Evolutionary conservation across 106 monocot species (phyloP), one percentile per base, ranked within the genome.

Genomic region (Iris macrosiphon): DNA sequence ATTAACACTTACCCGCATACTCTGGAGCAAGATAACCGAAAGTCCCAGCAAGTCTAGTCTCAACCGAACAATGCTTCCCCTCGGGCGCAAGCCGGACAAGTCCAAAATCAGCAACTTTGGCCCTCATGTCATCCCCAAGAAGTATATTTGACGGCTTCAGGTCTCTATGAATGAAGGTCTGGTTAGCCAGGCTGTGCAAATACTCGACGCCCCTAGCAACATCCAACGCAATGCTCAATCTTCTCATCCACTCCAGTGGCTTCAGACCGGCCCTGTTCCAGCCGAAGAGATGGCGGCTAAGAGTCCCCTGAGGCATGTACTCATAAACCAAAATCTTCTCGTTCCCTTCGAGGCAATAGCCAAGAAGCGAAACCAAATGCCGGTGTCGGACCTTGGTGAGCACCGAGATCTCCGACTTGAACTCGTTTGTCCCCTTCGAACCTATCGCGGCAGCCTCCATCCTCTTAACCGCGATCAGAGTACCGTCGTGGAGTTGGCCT

Each of bases 81-180:
- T 81, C 82, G 19, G 81, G 87, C 9, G 78, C 87, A 49, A 60
- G 77, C 37, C 78, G 55, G 34, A 87, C 78, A 39, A 87, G 75
- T 8, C 87, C 87, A 72, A 87, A 87, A 57, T 87, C 87, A 13
- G 87, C 70, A 54, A 87, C 87, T 49, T 87, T 87, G 40, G 87
- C 87, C 61, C 60, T 78, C 81, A 87, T 78, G 72, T 87, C 72
- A 68, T 87, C 78, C 47, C 71, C 82, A 40, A 79, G 78, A 18
- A 87, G 81, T 23, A 87, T 87, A 38, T 87, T 87, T 9, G 82
- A 78, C 3, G 87, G 81, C 45, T 87, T 87, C 34, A 87, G 45
- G 50, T 87, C 87, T 52, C 87, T 74, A 47, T 81, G 87, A 40
- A 87, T 82, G 67, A 87, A 87, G 57, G 78, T 82, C 41, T 82